Evolutionary conservation across 495 filamentous ascomycete species (phyloP), one percentile per base, ranked within the genome.

Genomic region (Sphaerosporella brunnea): DNA sequence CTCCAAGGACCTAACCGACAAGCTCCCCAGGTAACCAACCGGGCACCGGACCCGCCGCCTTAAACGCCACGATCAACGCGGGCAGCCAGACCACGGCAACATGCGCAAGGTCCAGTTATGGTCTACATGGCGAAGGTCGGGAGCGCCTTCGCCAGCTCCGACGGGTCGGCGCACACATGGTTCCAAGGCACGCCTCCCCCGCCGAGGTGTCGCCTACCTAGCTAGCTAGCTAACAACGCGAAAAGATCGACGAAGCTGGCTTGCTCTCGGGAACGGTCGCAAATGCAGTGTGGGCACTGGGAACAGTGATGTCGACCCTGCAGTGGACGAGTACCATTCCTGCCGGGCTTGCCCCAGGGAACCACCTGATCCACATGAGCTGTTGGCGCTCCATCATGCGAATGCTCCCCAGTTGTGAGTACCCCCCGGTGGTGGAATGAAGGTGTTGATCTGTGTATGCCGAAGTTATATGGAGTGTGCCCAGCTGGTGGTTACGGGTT

Each of bases 351-450:
- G 66, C 66, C 18, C 63, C 68, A 8, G 73, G 72, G 46, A 71
- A 71, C 62, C 75, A 75, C 58, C 65, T 77, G 48, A 69, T 75
- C 58, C 64, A 72, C 73, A 76, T 62, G 73, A 76, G 60, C 54
- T 75, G 49, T 63, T 76, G 34, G 73, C 73, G 25, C 70, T 75
- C 16, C 73, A 76, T 55, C 72, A 75, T 56, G 69, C 71, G 34
- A 72, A 74, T 55, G 65, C 70, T 4, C 73, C 72, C 0, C 73
- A 76, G 59, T 76, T 73, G 28, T 32, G 13, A 13, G 28, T 32
- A 32, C 28, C 28, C 28, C 28, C 28, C 5, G 7, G 7, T 32
- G 13, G 28, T 32, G 28, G 7, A 13, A 32, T 32, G 7, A 5
- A 5, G 28, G 28, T 5, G 28, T 13, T 32, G 28, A 32, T 32